These are phyloP conservation scores for Diophrys sp. DNA, from an alignment of 73 alveolate genomes.

Conservation along the genomic window DNA sequence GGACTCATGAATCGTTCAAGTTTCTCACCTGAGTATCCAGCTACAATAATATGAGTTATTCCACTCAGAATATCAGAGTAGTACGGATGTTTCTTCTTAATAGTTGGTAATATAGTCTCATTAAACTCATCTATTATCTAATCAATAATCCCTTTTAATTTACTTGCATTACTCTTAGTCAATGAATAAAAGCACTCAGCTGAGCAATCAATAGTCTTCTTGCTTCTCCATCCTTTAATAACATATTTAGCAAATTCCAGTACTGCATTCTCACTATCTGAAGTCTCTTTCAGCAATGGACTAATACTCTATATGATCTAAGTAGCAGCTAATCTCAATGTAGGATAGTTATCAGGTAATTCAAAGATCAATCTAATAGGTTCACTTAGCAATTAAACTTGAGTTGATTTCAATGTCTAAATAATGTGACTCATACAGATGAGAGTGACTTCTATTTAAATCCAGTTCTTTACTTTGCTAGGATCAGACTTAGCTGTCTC, in stretches of 20 bases:
- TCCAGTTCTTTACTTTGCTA: neutral
- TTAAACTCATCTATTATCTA: neutral
- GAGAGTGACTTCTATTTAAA: neutral
- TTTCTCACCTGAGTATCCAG: neutral
- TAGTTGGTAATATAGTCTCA: neutral
- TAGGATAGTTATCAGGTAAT: neutral
- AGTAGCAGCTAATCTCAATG: neutral
- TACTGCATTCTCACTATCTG: neutral
- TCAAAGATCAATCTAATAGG: neutral
- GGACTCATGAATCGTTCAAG: neutral
- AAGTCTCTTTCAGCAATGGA: neutral
- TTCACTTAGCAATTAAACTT: neutral
- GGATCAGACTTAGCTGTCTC: neutral
- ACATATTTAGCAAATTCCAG: neutral
- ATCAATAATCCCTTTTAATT: neutral
- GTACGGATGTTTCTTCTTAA: neutral
- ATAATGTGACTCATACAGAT: neutral
- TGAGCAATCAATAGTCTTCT: neutral
- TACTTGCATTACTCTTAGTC: neutral
- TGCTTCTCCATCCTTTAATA: neutral
- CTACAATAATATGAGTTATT: neutral
- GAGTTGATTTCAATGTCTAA: neutral
- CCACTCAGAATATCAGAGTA: neutral
- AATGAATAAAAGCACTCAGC: neutral
- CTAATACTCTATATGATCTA: neutral